phyloP scores from a whole-genome alignment of 2,329 filamentous ascomycete genomes.

The Neofusicoccum kwambonambiense region DNA sequence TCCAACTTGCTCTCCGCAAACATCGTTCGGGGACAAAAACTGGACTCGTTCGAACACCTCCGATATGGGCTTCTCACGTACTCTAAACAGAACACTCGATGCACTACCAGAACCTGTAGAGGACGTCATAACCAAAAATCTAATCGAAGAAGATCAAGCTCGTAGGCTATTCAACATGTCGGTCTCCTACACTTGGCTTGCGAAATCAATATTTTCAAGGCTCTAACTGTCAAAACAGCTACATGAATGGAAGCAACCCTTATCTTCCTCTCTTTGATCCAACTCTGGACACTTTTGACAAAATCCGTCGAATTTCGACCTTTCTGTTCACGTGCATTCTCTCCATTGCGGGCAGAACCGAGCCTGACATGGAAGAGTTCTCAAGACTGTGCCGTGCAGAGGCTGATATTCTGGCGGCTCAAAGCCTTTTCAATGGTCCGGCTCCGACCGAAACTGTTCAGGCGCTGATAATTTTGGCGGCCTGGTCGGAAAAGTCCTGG shows the following conservation, averaged over 20 bases:
- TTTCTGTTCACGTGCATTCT: background rate
- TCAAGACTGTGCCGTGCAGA: background rate
- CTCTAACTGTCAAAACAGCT: background rate
- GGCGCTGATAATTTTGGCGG: background rate
- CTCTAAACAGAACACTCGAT: background rate
- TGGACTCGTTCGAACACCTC: too few species aligned
- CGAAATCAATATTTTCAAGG: background rate
- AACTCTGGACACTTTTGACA: background rate
- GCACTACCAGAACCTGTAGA: too few species aligned
- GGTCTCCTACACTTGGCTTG: too few species aligned
- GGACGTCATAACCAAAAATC: background rate
- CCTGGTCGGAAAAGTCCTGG: constrained; percentile 4
- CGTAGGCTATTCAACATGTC: background rate
- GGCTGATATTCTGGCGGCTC: background rate
- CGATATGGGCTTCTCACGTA: background rate
- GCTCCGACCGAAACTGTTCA: background rate
- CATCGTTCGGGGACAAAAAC: too few species aligned
- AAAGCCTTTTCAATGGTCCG: background rate
- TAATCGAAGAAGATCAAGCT: background rate
- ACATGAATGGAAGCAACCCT: background rate
- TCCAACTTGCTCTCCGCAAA: background rate
- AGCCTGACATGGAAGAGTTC: background rate
- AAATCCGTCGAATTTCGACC: background rate
- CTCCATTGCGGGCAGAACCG: background rate
- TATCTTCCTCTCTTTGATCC: constrained; percentile 1